These are phyloP conservation scores for Parsonsia alboflavescens DNA, from an alignment of 257 asterid genomes.

Conservation along the genomic window DNA sequence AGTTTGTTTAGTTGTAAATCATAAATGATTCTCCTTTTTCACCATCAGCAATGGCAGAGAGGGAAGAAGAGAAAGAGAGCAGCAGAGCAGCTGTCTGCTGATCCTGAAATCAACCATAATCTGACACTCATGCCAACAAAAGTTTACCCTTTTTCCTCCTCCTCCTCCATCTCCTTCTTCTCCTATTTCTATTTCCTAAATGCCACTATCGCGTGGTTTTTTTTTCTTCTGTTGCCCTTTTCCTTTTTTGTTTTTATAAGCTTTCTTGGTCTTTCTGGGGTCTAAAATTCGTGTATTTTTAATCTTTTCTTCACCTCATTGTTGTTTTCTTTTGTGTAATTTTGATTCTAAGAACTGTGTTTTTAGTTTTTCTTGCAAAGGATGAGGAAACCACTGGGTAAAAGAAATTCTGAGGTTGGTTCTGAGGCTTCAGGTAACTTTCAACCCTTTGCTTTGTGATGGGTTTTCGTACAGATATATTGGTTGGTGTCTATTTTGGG, in stretches of 20 bases:
- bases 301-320: not conserved
- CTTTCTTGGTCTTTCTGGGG: constrained; percentile 3
- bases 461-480: constrained; percentile 3
- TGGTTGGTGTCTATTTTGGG: not conserved
- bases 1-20: not conserved
- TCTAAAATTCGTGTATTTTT: not conserved
- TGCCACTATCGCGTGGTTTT: not conserved
- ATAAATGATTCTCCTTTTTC: not conserved
- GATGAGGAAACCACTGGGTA: constrained; percentile 27
- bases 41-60: constrained; percentile 1
- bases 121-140: not conserved
- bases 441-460: not conserved
- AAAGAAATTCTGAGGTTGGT: constrained; percentile 19
- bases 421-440: constrained; percentile 27
- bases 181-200: not conserved
- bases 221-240: not conserved
- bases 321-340: not conserved
- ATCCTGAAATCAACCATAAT: constrained; percentile 6
- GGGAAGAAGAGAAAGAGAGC: not conserved
- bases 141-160: not conserved
- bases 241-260: not conserved
- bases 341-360: not conserved
- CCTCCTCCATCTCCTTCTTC: not conserved
- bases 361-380: not conserved
- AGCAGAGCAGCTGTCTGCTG: not conserved